A percentile compares a stretch with the other conserved stretches of the same genome.
Conservation (phyloP, 768 basidiomycete genomes). For the Bullera alba region DNA sequence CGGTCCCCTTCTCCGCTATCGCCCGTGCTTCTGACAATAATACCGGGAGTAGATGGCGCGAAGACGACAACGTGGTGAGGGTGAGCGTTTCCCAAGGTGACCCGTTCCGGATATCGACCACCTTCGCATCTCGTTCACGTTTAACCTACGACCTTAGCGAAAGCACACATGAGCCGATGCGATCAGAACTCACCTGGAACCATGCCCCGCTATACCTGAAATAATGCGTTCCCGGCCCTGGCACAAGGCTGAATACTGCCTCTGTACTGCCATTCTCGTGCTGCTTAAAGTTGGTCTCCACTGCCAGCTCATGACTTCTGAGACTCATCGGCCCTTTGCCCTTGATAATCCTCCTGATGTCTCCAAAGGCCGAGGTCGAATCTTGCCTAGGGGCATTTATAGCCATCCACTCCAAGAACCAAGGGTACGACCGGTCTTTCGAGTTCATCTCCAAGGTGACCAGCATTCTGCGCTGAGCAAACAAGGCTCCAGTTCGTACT, state of each 20-base stretch:
- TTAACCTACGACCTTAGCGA: constrained; percentile 70
- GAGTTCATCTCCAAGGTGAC: constrained; percentile 94
- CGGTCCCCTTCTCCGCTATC: constrained; percentile 73
- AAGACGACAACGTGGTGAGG: constrained; percentile 82
- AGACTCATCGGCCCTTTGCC: constrained; percentile 51
- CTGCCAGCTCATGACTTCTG: constrained; percentile 84
- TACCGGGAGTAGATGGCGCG: constrained; percentile 68
- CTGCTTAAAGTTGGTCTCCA: constrained; percentile 79
- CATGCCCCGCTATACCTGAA: constrained; percentile 83
- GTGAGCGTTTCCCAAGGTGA: constrained; percentile 96
- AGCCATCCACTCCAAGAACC: constrained; percentile 97
- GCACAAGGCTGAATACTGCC: constrained; percentile 85
- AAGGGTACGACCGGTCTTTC: constrained; percentile 88
- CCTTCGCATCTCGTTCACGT: constrained; percentile 85
- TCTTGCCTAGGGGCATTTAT: constrained; percentile 51
- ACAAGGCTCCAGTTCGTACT: constrained; percentile 60
- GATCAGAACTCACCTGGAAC: constrained; percentile 63
- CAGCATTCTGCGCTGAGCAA: constrained; percentile 80
- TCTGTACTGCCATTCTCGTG: constrained; percentile 87
- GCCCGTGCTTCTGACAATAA: constrained; percentile 84
- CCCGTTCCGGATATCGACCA: constrained; percentile 84
- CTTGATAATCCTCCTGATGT: constrained; percentile 17
- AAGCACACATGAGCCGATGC: no score
- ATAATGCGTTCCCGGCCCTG: constrained; percentile 90
- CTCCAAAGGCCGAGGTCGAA: not conserved